Evolutionary conservation across 2,329 filamentous ascomycete genomes (phyloP).

Genomic region (Colletotrichum australisinense): DNA sequence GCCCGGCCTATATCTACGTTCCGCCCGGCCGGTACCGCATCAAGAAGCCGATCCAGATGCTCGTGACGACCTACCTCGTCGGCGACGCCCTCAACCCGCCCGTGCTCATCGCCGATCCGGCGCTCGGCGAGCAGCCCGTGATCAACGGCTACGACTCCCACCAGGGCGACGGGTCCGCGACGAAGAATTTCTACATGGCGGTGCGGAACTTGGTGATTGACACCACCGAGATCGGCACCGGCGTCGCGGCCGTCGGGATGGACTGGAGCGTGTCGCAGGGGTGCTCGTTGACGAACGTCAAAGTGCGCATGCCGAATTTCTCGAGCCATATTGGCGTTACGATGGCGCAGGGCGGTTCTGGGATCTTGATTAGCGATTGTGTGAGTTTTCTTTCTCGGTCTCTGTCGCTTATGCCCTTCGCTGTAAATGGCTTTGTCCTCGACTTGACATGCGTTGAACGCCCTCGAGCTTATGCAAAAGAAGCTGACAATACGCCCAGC

Average conservation of each 20-base stretch:
- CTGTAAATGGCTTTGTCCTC: background rate
- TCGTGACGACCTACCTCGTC: constrained; percentile 45
- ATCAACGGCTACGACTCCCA: constrained; percentile 40
- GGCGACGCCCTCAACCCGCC: constrained; percentile 45
- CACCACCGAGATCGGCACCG: constrained; percentile 38
- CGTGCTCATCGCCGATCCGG: constrained; percentile 41
- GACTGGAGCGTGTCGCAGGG: constrained; percentile 47
- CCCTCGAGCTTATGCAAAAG: too few species aligned
- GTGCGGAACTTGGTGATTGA: constrained; percentile 46
- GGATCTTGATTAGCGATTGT: constrained; percentile 45
- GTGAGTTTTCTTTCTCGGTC: constrained; percentile 6
- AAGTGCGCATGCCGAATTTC: constrained; percentile 47
- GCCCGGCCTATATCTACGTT: constrained; percentile 42
- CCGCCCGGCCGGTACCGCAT: constrained; percentile 45
- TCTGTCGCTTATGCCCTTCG: too few species aligned
- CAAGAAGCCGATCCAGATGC: constrained; percentile 43
- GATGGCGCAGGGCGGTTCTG: constrained; percentile 48
- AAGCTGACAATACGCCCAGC: constrained; percentile 21
- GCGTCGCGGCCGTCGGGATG: constrained; percentile 39
- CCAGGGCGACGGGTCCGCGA: constrained; percentile 41
- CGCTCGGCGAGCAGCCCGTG: constrained; percentile 35
- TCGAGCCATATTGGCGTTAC: constrained; percentile 49
- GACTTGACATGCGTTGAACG: background rate
- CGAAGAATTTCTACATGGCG: constrained; percentile 48
- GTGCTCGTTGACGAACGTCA: constrained; percentile 43